Conservation (phyloP, 345 rosid species). For the Noccaea bulbosa region DNA sequence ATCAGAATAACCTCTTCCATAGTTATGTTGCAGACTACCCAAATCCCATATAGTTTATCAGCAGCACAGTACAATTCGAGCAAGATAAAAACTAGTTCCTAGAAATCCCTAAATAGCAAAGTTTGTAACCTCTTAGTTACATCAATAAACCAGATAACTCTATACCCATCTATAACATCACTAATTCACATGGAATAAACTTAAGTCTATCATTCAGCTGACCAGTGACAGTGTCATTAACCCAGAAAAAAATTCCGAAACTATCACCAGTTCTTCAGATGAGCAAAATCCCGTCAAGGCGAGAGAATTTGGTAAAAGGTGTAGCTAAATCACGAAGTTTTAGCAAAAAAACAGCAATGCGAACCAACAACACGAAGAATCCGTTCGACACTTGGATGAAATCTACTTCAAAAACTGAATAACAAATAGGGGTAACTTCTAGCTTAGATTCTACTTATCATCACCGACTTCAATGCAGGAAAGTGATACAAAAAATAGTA, state of each 20-base stretch:
- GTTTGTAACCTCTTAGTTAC: not conserved
- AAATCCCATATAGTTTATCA: conserved; percentile 1
- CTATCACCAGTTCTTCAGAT: conserved; percentile 26
- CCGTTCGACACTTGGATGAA: not conserved
- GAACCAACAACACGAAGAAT: conserved; percentile 3
- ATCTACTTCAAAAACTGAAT: conserved; percentile 20
- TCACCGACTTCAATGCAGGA: conserved; percentile 28
- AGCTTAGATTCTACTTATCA: conserved; percentile 19
- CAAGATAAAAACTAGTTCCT: not conserved
- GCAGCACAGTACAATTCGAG: not conserved
- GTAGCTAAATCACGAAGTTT: conserved; percentile 27
- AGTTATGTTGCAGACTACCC: not conserved
- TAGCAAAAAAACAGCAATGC: conserved; percentile 22
- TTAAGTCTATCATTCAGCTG: conserved; percentile 2
- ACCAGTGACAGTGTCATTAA: conserved; percentile 4
- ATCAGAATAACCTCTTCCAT: not conserved
- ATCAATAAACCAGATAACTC: conserved; percentile 20
- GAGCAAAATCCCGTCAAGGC: conserved; percentile 21
- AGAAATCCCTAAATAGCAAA: conserved; percentile 7
- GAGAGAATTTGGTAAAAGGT: conserved; percentile 23
- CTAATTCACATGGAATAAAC: conserved; percentile 3
- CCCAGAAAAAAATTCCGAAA: not conserved
- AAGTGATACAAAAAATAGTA: conserved; percentile 7
- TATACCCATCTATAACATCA: conserved; percentile 10
- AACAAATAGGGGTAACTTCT: conserved; percentile 21